A percentile compares a stretch with the other conserved stretches of the same genome.
Evolutionary conservation across 306 rosid species (phyloP).

Genomic region (Pueraria montana): DNA sequence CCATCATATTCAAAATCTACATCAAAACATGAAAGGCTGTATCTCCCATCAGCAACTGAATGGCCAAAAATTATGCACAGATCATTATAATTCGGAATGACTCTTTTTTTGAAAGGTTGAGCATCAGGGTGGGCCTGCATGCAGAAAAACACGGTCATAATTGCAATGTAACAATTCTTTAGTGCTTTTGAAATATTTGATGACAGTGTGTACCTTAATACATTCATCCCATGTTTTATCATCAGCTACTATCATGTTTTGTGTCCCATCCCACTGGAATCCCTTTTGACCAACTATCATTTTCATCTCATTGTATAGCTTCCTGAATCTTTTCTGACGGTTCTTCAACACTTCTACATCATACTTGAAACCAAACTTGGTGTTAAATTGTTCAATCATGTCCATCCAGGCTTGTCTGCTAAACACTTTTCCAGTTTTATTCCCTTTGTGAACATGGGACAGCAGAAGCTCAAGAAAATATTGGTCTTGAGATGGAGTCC

Average conservation of each 20-base stretch:
- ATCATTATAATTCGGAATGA: constrained; percentile 55
- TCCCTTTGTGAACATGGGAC: constrained; percentile 61
- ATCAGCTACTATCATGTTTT: constrained; percentile 52
- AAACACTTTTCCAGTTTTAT: constrained; percentile 58
- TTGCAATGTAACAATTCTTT: constrained; percentile 33
- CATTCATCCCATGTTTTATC: constrained; percentile 53
- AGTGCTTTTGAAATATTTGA: constrained; percentile 29
- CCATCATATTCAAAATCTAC: constrained; percentile 53
- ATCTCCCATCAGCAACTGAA: constrained; percentile 75
- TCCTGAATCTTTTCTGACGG: constrained; percentile 66
- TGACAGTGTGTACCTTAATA: constrained; percentile 52
- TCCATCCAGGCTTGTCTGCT: constrained; percentile 62
- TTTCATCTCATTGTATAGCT: constrained; percentile 66
- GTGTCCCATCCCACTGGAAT: constrained; percentile 60
- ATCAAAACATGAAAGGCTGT: constrained; percentile 70
- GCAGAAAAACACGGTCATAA: constrained; percentile 39
- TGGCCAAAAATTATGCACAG: constrained; percentile 68
- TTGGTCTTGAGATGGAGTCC: constrained; percentile 69
- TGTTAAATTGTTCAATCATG: constrained; percentile 63
- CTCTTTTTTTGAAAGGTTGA: constrained; percentile 52
- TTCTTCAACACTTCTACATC: constrained; percentile 67
- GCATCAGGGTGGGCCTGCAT: constrained; percentile 67
- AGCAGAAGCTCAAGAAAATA: constrained; percentile 63
- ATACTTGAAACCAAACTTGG: constrained; percentile 59
- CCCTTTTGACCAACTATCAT: constrained; percentile 55